Evolutionary conservation across 148 eudicot genomes (phyloP).

Genomic region (Chenopodium quinoa): DNA sequence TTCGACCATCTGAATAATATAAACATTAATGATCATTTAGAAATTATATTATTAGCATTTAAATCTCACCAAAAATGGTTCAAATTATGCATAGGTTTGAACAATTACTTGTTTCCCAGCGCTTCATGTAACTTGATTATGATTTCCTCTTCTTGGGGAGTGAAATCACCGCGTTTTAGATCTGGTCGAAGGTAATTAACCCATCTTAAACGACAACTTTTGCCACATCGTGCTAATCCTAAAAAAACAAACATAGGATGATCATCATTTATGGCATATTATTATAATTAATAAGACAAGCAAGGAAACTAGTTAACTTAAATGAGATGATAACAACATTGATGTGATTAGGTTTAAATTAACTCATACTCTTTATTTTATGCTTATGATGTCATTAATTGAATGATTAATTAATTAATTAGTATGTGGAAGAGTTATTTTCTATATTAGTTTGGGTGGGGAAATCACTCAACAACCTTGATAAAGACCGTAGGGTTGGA

Average conservation of each 20-base stretch:
- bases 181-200: slow-evolving; percentile 59
- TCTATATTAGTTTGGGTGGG: slow-evolving; percentile 29
- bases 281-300: not conserved
- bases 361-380: not conserved
- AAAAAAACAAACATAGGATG: not conserved
- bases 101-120: slow-evolving; percentile 49
- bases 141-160: slow-evolving; percentile 42
- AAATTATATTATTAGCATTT: too few species aligned
- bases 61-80: not conserved
- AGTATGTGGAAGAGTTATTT: not conserved
- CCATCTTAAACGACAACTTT: slow-evolving; percentile 59
- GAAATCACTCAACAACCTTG: slow-evolving; percentile 39
- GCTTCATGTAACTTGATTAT: slow-evolving; percentile 44
- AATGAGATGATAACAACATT: slow-evolving; percentile 3
- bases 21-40: not conserved
- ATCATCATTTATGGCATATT: slow-evolving; percentile 2
- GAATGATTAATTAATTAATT: not conserved
- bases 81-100: not conserved
- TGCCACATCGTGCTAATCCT: slow-evolving; percentile 56
- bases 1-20: slow-evolving; percentile 42
- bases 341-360: not conserved
- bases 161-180: slow-evolving; percentile 47
- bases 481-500: slow-evolving; percentile 14
- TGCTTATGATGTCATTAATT: not conserved
- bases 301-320: not conserved